phyloP scores from a whole-genome alignment of 2,329 filamentous ascomycete species.

The Lithohypha guttulata region DNA sequence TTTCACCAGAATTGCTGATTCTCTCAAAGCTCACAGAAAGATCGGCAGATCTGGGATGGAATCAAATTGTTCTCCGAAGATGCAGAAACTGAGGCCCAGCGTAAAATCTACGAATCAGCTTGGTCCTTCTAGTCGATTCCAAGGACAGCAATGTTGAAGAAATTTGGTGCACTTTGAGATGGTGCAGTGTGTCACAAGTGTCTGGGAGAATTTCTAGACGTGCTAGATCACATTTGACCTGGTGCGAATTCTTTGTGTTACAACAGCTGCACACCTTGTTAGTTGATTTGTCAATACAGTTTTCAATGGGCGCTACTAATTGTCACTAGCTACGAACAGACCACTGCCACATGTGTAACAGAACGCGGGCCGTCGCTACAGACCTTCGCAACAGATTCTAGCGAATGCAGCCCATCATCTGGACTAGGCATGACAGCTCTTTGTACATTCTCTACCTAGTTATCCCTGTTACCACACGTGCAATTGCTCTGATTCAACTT shows the following conservation, averaged over 20 bases:
- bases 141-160: too few species aligned
- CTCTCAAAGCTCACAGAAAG: too few species aligned
- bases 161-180: too few species aligned
- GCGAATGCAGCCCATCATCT: constrained; percentile 5
- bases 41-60: too few species aligned
- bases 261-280: not conserved
- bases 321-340: not conserved
- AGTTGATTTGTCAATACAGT: constrained; percentile 10
- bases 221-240: constrained; percentile 6
- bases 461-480: not conserved
- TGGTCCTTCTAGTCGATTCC: too few species aligned
- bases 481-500: not conserved
- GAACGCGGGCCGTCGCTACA: constrained; percentile 8
- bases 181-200: not conserved
- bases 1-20: too few species aligned
- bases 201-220: not conserved
- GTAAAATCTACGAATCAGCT: too few species aligned
- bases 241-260: constrained; percentile 4
- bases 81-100: too few species aligned
- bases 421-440: constrained; percentile 3
- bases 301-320: not conserved
- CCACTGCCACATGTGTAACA: constrained; percentile 8
- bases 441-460: not conserved
- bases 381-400: constrained; percentile 10
- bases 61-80: too few species aligned